These are phyloP conservation scores for Skeletonema tropicum DNA, from an alignment of 108 stramenopile species.

Conservation along the genomic window DNA sequence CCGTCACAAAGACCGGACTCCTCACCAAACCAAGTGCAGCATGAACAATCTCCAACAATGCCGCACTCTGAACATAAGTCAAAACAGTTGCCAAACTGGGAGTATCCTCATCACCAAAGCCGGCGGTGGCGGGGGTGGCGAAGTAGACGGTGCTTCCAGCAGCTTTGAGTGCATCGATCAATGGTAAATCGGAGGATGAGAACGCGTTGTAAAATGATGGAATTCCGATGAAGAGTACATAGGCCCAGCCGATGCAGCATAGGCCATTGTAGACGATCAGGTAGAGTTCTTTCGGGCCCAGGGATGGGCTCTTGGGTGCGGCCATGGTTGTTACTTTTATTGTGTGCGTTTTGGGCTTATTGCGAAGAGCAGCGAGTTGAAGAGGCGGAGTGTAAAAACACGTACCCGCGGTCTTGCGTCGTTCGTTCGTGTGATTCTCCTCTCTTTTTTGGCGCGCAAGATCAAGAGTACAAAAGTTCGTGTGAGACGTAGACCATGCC, in stretches of 20 bases:
- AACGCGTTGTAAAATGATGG: slow-evolving; percentile 42
- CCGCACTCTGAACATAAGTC: slow-evolving; percentile 73
- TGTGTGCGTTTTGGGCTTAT: background rate
- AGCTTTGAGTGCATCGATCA: slow-evolving; percentile 10
- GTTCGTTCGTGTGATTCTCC: background rate
- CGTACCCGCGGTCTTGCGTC: background rate
- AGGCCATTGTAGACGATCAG: slow-evolving; percentile 87
- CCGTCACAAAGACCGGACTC: slow-evolving; percentile 88
- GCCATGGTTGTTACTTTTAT: background rate
- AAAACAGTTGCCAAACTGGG: slow-evolving; percentile 50
- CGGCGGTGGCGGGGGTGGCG: slow-evolving; percentile 52
- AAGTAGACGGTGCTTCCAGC: slow-evolving; percentile 34
- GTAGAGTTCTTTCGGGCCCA: slow-evolving; percentile 69
- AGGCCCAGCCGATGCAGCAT: slow-evolving; percentile 89
- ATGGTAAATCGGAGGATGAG: slow-evolving; percentile 14
- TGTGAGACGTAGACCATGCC: too few species aligned
- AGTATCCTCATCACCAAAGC: slow-evolving; percentile 33
- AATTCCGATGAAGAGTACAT: slow-evolving; percentile 65
- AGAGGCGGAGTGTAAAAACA: background rate
- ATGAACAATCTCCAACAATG: slow-evolving; percentile 91
- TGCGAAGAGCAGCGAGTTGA: too few species aligned
- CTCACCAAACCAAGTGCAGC: slow-evolving; percentile 90
- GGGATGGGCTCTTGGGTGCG: slow-evolving; percentile 5
- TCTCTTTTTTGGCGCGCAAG: background rate
- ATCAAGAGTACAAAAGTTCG: too few species aligned